A percentile compares a stretch with the other conserved stretches of the same genome.
Evolutionary conservation across 2,329 filamentous ascomycete species (phyloP).

Genomic region (Hirsutella thompsonii): DNA sequence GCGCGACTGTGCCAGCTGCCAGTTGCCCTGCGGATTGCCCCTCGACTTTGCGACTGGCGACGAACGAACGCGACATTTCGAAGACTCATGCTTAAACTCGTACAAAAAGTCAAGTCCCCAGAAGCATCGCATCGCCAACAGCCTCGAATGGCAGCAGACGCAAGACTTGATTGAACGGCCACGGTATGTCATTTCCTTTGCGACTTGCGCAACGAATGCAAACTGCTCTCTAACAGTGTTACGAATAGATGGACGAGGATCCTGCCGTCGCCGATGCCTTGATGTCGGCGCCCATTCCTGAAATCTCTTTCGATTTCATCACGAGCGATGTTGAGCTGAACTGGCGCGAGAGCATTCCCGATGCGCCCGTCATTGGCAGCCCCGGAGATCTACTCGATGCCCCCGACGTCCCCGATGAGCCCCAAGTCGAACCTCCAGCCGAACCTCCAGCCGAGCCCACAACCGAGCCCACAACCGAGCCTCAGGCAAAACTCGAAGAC

Average conservation of each 20-base stretch:
- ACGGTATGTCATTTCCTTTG: not conserved
- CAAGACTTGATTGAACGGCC: not conserved
- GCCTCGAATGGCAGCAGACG: too few species aligned
- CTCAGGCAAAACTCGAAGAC: not conserved
- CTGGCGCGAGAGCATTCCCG: conserved; percentile 3
- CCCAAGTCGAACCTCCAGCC: not conserved
- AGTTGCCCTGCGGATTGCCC: not conserved
- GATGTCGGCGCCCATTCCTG: not conserved
- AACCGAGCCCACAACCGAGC: not conserved
- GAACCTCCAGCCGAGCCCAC: not conserved
- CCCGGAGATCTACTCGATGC: not conserved
- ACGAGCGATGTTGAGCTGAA: conserved; percentile 1
- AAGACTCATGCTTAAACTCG: not conserved
- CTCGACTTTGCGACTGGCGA: not conserved
- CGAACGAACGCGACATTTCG: not conserved
- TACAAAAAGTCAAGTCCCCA: too few species aligned
- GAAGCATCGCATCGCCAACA: too few species aligned
- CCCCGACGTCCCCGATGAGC: not conserved
- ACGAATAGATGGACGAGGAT: conserved; percentile 8
- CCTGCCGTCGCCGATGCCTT: not conserved
- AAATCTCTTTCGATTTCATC: conserved; percentile 7
- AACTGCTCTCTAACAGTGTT: not conserved
- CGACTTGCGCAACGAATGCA: not conserved
- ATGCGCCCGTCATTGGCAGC: not conserved
- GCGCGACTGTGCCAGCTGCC: not conserved